A percentile compares a stretch with the other conserved stretches of the same genome.
Evolutionary conservation across 805 yeast genomes (phyloP).

Genomic region (Ogataea angusta): DNA sequence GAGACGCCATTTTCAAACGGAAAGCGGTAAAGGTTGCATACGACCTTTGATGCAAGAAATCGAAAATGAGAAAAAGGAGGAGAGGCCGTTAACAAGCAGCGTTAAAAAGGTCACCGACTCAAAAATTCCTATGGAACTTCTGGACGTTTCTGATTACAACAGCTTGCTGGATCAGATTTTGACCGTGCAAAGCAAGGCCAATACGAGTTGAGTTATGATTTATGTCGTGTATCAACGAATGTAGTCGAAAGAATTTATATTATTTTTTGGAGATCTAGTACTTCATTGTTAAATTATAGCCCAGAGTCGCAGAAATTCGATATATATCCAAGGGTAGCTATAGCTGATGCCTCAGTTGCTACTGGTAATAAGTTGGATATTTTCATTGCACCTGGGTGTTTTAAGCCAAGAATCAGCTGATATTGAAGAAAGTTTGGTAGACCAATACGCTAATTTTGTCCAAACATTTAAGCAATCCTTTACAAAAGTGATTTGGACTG

Average conservation of each 20-base stretch:
- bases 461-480: slow-evolving; percentile 2
- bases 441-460: neutral
- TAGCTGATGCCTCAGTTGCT: slow-evolving; percentile 10
- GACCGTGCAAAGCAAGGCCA: slow-evolving; percentile 8
- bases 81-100: neutral
- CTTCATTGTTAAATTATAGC: neutral
- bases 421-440: neutral
- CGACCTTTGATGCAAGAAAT: slow-evolving; percentile 63
- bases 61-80: slow-evolving; percentile 18
- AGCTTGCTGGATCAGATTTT: slow-evolving; percentile 23
- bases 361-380: neutral
- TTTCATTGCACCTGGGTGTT: neutral
- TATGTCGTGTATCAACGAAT: slow-evolving; percentile 17
- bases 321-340: neutral
- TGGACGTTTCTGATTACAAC: slow-evolving; percentile 16
- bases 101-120: neutral
- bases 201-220: neutral
- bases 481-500: slow-evolving; percentile 12
- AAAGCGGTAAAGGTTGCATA: slow-evolving; percentile 71
- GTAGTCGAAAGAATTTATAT: slow-evolving; percentile 12
- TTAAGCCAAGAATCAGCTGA: neutral
- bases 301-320: neutral
- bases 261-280: neutral
- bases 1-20: slow-evolving; percentile 76
- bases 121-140: neutral